A percentile compares a stretch with the other conserved stretches of the same genome.
phyloP scores from a whole-genome alignment of 192 early-diverging fungal species.

The Chytriomyces sp. region DNA sequence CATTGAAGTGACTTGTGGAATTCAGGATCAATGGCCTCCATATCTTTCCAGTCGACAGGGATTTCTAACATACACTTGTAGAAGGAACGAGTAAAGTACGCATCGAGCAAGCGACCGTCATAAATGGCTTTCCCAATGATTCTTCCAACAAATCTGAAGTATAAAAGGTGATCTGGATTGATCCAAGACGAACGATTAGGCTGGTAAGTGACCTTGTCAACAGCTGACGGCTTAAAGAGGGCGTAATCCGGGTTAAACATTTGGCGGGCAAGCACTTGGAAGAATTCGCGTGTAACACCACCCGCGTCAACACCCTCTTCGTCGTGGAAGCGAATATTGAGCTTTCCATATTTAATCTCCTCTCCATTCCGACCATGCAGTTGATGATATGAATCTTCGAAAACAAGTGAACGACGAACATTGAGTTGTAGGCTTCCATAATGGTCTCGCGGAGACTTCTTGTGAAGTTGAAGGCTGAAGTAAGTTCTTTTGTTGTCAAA shows the following conservation, averaged over 20 bases:
- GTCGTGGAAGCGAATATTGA: constrained; percentile 90
- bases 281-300: constrained; percentile 98
- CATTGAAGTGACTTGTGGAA: constrained; percentile 97
- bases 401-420: constrained; percentile 90
- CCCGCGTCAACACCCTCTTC: constrained; percentile 99
- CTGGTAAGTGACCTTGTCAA: constrained; percentile 96
- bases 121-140: constrained; percentile 99
- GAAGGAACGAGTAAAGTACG: constrained; percentile 98
- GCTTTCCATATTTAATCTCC: constrained; percentile 91
- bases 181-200: constrained; percentile 90
- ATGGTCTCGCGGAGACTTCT: constrained; percentile 67
- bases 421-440: constrained; percentile 81
- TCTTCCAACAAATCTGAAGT: constrained; percentile 98
- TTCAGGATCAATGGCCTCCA: constrained; percentile 96
- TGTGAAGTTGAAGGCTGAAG: constrained; percentile 93
- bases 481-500: constrained; percentile 99
- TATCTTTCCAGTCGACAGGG: constrained; percentile 93
- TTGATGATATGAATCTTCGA: constrained; percentile 96
- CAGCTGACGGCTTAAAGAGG: constrained; percentile 94
- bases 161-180: constrained; percentile 92
- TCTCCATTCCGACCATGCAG: constrained; percentile 87
- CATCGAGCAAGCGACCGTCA: constrained; percentile 90
- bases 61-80: constrained; percentile 96
- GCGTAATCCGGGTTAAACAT: constrained; percentile 99
- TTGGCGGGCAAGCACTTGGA: constrained; percentile 91